Base-by-base conservation (phyloP, 495 filamentous ascomycete species). In the Annulohypoxylon maeteangense region DNA sequence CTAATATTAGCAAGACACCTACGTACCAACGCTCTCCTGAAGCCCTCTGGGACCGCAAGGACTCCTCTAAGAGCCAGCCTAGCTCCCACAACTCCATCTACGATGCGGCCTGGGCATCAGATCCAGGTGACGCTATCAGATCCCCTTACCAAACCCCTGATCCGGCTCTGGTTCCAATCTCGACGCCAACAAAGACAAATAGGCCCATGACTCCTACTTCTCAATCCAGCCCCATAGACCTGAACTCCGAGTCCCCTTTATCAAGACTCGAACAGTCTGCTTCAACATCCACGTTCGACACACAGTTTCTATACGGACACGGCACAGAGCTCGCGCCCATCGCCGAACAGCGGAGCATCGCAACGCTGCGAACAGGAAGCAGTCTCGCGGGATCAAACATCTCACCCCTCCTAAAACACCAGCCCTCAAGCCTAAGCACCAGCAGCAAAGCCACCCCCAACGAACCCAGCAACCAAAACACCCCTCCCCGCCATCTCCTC, bases 321-420 rank as follows among this genome's bases (percentile, higher is more conserved):
- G 81, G 81, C 14, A 82, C 81, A 0, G 67, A 78, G 11, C 74
- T 82, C 20, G 74, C 76, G 16, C 79, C 81, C 7, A 82, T 82
- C 63, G 67, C 75, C 20, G 81, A 82, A 66, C 79, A 81, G 70
- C 77, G 79, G 20, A 80, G 78, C 65, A 68, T 70, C 51, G 53
- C 74, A 10, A 78, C 76, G 7, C 56, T 78, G 12, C 76, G 76
- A 20, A 74, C 72, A 8, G 22, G 20, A 12, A 57, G 61, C 14
- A 78, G 65, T 36, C 20, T 53, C 0, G 74, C 71, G 8, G 68
- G 68, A 23, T 76, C 76, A 0, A 70, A 78, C 18, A 73, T 76
- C 18, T 78, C 74, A 0, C 72, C 76, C 1, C 61, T 74, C 3
- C 56, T 76, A 2, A 71, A 67, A 4, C 70, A 76, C 55, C 55